Conservation (phyloP, 768 basidiomycete species). For the Pleurotus eryngii region DNA sequence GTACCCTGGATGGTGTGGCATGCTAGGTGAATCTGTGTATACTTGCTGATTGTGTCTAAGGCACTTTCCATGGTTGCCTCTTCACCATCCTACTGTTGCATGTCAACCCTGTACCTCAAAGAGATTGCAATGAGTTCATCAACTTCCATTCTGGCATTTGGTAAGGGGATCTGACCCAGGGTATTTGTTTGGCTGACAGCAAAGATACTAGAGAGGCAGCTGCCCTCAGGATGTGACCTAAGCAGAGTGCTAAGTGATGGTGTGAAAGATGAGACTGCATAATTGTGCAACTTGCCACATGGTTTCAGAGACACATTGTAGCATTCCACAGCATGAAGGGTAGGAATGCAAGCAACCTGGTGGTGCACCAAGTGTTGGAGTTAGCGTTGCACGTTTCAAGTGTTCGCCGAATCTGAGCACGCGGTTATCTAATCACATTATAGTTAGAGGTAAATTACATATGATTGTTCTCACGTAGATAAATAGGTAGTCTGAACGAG, state of each 20-base stretch:
- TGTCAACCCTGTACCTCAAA: neutral
- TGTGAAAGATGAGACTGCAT: constrained; percentile 17
- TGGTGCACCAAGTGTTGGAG: constrained; percentile 11
- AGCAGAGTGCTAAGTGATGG: constrained; percentile 9
- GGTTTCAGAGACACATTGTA: constrained; percentile 1
- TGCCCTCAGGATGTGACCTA: neutral
- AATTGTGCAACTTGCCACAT: constrained; percentile 6
- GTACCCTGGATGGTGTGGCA: constrained; percentile 34
- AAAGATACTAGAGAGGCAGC: constrained; percentile 4
- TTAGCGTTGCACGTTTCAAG: no score
- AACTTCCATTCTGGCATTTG: constrained; percentile 12
- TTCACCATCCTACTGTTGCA: constrained; percentile 6
- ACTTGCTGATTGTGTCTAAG: constrained; percentile 9
- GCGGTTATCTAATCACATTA: no score
- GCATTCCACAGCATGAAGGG: constrained; percentile 16
- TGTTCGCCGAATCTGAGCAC: no score
- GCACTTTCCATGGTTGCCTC: constrained; percentile 14
- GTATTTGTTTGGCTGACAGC: constrained; percentile 12
- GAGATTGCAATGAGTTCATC: constrained; percentile 6
- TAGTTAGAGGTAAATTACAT: no score
- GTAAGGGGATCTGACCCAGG: constrained; percentile 11
- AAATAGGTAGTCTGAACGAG: no score
- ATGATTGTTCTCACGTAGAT: no score
- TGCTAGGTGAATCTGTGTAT: constrained; percentile 33
- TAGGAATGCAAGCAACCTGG: constrained; percentile 15